These are phyloP conservation scores for Rhizophora apiculata DNA, from an alignment of 345 rosid genomes.

Conservation along the genomic window DNA sequence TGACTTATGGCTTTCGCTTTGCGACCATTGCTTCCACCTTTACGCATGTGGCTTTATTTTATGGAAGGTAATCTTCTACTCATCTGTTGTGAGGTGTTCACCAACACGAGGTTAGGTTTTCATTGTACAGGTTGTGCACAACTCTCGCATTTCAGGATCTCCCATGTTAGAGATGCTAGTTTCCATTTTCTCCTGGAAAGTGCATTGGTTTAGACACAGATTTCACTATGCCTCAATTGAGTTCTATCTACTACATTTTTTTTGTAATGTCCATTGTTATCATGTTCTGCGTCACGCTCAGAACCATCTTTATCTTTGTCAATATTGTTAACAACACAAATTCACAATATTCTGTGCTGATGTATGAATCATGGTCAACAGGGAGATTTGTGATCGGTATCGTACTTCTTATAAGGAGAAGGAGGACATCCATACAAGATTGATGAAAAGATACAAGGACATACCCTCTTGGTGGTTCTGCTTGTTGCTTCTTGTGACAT, in stretches of 20 bases:
- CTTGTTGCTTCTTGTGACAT: constrained; percentile 41
- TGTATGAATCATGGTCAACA: constrained; percentile 26
- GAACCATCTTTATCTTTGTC: too few relatives aligned
- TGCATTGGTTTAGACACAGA: too few relatives aligned
- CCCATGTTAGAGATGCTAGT: too few relatives aligned
- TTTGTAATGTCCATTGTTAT: too few relatives aligned
- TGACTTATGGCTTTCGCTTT: constrained; percentile 77
- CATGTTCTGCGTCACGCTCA: too few relatives aligned
- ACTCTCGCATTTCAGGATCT: too few relatives aligned
- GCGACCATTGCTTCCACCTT: constrained; percentile 85
- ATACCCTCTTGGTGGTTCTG: constrained; percentile 93
- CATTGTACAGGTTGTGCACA: too few relatives aligned
- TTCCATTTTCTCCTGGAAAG: too few relatives aligned
- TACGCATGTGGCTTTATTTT: constrained; percentile 80
- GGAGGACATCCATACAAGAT: constrained; percentile 75
- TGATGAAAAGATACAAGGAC: constrained; percentile 75
- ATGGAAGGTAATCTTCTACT: constrained; percentile 61
- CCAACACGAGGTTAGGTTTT: too few relatives aligned
- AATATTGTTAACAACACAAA: background rate
- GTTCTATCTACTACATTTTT: too few relatives aligned
- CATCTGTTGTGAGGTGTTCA: too few relatives aligned
- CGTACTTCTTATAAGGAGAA: constrained; percentile 61
- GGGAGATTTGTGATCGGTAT: constrained; percentile 62
- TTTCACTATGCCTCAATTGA: too few relatives aligned
- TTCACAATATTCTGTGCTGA: background rate